A percentile compares a stretch with the other conserved stretches of the same genome.
Evolutionary conservation across 2,329 filamentous ascomycete genomes (phyloP).

Genomic region (Pseudogymnoascus pannorum): DNA sequence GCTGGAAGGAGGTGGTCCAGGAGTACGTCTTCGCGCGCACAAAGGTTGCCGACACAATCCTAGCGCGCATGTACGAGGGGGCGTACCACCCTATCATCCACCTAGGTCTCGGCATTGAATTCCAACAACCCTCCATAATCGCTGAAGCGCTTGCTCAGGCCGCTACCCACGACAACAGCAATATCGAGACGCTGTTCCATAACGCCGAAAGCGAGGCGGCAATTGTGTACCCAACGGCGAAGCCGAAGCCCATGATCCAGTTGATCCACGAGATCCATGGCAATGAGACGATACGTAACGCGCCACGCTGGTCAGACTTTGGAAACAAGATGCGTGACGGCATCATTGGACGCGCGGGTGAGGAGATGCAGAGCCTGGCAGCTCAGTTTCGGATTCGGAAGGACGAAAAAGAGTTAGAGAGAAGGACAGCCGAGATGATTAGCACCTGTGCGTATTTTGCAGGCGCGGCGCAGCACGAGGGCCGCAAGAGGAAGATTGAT

Average conservation of each 20-base stretch:
- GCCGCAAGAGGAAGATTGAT: slow-evolving; percentile 63
- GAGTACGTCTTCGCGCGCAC: slow-evolving; percentile 62
- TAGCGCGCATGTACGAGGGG: slow-evolving; percentile 61
- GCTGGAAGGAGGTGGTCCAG: slow-evolving; percentile 52
- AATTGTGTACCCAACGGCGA: slow-evolving; percentile 21
- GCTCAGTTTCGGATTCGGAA: slow-evolving; percentile 45
- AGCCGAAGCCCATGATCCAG: slow-evolving; percentile 39
- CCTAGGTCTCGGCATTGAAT: slow-evolving; percentile 74
- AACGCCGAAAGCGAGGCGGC: slow-evolving; percentile 40
- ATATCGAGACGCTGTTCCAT: slow-evolving; percentile 46
- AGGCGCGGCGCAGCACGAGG: slow-evolving; percentile 46
- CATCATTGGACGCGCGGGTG: slow-evolving; percentile 50
- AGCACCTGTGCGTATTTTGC: slow-evolving; percentile 47
- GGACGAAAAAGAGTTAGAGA: slow-evolving; percentile 27
- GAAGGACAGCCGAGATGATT: slow-evolving; percentile 58
- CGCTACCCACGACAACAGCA: slow-evolving; percentile 52
- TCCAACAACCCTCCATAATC: slow-evolving; percentile 67
- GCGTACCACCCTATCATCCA: slow-evolving; percentile 73
- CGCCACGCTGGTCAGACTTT: slow-evolving; percentile 41
- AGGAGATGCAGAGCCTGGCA: slow-evolving; percentile 54
- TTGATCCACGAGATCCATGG: slow-evolving; percentile 52
- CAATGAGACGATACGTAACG: slow-evolving; percentile 46
- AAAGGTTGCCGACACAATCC: slow-evolving; percentile 56
- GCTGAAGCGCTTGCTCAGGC: slow-evolving; percentile 71
- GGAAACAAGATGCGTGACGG: slow-evolving; percentile 59